These are phyloP conservation scores for Entomortierella chlamydospora DNA, from an alignment of 192 early-diverging fungal species.

Conservation along the genomic window DNA sequence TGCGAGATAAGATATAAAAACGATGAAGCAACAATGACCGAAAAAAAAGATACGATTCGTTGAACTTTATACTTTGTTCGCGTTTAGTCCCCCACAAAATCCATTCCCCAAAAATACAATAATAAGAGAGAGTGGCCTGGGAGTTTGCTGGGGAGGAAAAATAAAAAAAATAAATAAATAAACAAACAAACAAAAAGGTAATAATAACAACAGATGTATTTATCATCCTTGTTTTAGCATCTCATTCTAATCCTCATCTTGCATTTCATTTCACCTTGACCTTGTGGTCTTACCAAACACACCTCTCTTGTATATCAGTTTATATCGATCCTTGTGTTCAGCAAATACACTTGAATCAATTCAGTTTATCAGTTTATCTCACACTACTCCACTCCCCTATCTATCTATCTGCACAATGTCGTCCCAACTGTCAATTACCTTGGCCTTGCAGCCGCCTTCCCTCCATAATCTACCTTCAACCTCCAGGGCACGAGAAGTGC, in stretches of 20 bases:
- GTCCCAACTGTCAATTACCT: neutral
- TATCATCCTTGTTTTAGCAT: neutral
- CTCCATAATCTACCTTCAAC: slow-evolving; percentile 1
- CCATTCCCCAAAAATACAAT: neutral
- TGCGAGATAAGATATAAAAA: too few relatives aligned
- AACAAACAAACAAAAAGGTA: too few relatives aligned
- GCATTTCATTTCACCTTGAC: neutral
- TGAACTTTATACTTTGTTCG: neutral
- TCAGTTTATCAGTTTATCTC: too few relatives aligned
- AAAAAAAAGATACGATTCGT: neutral
- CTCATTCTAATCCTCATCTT: neutral
- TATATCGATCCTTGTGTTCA: too few relatives aligned
- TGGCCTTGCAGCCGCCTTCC: slow-evolving; percentile 3
- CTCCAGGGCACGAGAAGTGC: neutral
- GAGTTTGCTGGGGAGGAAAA: neutral
- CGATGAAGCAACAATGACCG: too few relatives aligned
- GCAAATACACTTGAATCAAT: too few relatives aligned
- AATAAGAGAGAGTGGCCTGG: neutral
- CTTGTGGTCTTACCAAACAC: too few relatives aligned
- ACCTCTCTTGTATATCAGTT: too few relatives aligned
- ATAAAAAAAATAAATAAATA: too few relatives aligned
- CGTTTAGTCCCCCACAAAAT: slow-evolving; percentile 3
- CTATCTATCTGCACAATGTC: neutral
- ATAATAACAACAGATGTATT: neutral
- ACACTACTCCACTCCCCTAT: neutral